These are phyloP conservation scores for Colletotrichum lini DNA, from an alignment of 2,329 filamentous ascomycete species.

Conservation along the genomic window DNA sequence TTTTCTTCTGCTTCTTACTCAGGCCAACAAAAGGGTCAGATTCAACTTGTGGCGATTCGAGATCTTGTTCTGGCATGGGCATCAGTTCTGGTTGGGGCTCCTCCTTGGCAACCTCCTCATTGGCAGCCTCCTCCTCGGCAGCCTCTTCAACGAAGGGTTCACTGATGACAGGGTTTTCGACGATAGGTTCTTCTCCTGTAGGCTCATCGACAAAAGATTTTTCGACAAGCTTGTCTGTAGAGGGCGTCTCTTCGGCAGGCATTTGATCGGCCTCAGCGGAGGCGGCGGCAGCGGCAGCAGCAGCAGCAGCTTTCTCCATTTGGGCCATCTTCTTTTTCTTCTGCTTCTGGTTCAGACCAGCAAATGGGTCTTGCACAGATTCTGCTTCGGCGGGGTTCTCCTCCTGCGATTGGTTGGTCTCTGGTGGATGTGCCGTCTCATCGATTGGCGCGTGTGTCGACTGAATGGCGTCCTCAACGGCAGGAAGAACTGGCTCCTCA, in stretches of 20 bases:
- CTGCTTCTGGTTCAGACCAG: constrained; percentile 21
- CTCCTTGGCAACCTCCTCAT: too few species aligned
- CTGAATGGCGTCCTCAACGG: not conserved
- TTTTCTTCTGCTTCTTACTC: constrained; percentile 34
- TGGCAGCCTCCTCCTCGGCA: not conserved
- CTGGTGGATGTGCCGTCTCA: not conserved
- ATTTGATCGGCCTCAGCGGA: not conserved
- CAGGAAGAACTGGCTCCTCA: not conserved
- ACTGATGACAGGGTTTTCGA: not conserved
- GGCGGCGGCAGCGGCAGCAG: not conserved
- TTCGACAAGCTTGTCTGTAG: constrained; percentile 8
- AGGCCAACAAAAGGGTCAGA: constrained; percentile 2
- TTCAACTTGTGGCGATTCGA: not conserved
- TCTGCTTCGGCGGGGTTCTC: not conserved
- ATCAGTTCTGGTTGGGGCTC: not conserved
- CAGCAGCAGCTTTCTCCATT: constrained; percentile 9
- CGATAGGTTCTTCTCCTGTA: not conserved
- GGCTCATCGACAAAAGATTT: not conserved
- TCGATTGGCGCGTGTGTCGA: not conserved
- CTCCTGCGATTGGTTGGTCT: not conserved
- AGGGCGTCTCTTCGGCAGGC: not conserved
- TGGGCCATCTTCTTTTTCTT: constrained; percentile 38
- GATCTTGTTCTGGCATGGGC: not conserved
- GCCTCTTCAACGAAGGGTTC: not conserved
- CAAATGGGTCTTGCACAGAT: not conserved